phyloP scores from a whole-genome alignment of 441 rosid genomes.

The Kokia cookei region DNA sequence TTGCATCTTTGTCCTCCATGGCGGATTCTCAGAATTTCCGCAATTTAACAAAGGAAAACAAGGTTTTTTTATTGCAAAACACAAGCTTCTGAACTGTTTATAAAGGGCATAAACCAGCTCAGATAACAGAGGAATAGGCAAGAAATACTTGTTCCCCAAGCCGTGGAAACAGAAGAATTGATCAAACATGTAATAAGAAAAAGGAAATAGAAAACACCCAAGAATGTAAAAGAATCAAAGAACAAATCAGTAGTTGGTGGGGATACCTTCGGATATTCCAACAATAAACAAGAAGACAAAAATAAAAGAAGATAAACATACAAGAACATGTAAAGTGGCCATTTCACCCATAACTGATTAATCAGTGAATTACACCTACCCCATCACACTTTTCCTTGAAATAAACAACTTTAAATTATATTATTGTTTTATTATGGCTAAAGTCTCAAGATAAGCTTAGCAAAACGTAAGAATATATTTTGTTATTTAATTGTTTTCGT shows the following conservation, averaged over 20 bases:
- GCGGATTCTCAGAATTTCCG: background rate
- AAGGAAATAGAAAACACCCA: background rate
- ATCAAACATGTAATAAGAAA: background rate
- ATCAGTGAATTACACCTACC: too few relatives aligned
- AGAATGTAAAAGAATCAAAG: background rate
- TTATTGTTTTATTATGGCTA: too few relatives aligned
- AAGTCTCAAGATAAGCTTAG: too few relatives aligned
- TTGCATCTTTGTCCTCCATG: conserved; percentile 46
- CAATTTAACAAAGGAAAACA: background rate
- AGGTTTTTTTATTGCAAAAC: background rate
- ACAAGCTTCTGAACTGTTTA: background rate
- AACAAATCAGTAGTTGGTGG: background rate
- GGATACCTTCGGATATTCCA: background rate
- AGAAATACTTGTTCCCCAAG: background rate
- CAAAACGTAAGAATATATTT: too few relatives aligned
- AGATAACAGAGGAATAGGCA: background rate
- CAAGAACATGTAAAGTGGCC: too few relatives aligned
- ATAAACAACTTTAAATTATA: too few relatives aligned
- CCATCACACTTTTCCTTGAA: too few relatives aligned
- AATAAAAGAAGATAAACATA: background rate
- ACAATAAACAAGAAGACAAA: background rate
- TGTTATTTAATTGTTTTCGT: too few relatives aligned
- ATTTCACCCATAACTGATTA: too few relatives aligned
- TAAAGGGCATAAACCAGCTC: background rate
- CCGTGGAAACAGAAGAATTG: background rate